These are phyloP conservation scores for Theileria orientalis DNA, from an alignment of 169 alveolate genomes.

Conservation along the genomic window DNA sequence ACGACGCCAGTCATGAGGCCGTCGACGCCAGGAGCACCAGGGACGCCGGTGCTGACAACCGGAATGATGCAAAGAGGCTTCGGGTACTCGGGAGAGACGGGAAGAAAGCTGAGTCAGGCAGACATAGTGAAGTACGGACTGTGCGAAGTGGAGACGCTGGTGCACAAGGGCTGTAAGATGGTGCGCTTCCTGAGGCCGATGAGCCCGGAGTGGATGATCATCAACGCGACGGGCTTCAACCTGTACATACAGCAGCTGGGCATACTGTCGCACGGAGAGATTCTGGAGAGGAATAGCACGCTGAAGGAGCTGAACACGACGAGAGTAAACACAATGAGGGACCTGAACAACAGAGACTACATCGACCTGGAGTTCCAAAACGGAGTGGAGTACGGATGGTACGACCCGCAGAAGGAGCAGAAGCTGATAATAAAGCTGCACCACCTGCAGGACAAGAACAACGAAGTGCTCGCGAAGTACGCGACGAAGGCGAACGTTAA, in stretches of 20 bases:
- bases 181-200: conserved; percentile 47
- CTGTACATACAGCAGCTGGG: conserved; percentile 62
- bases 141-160: conserved; percentile 49
- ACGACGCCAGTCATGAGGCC: too few species aligned
- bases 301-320: too few species aligned
- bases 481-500: neutral
- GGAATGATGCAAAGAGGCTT: too few species aligned
- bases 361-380: neutral
- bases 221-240: conserved; percentile 57
- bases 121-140: conserved; percentile 23
- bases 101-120: neutral
- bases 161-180: conserved; percentile 62
- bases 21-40: too few species aligned
- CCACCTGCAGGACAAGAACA: neutral
- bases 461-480: neutral
- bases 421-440: conserved; percentile 35
- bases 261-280: conserved; percentile 50
- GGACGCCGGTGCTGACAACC: too few species aligned
- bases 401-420: conserved; percentile 61
- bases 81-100: too few species aligned
- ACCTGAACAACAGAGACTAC: neutral
- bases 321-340: neutral
- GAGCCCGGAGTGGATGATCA: conserved; percentile 51
- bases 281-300: conserved; percentile 1
- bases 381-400: conserved; percentile 51